Evolutionary conservation across 2,329 filamentous ascomycete species (phyloP).

Genomic region (Xylaria sp.): DNA sequence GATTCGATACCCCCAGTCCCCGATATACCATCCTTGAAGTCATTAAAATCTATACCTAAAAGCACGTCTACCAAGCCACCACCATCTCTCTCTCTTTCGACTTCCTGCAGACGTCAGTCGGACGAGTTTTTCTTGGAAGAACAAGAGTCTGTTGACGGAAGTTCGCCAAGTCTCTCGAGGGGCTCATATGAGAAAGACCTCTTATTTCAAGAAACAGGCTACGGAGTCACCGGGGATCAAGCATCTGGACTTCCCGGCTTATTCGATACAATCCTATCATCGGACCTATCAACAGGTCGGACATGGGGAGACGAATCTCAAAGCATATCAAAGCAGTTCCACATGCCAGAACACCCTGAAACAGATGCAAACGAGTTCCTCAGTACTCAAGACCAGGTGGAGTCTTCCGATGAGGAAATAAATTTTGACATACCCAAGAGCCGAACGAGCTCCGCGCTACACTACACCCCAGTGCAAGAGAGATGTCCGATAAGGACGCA

Average conservation of each 20-base stretch:
- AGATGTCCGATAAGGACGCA: slow-evolving; percentile 16
- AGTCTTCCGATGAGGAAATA: slow-evolving; percentile 43
- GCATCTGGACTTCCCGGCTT: slow-evolving; percentile 44
- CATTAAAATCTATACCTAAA: slow-evolving; percentile 12
- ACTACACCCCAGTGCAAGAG: slow-evolving; percentile 15
- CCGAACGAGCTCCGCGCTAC: slow-evolving; percentile 32
- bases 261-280: slow-evolving; percentile 35
- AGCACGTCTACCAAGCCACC: slow-evolving; percentile 16
- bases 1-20: slow-evolving; percentile 36
- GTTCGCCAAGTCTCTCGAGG: slow-evolving; percentile 34
- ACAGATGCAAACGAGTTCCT: slow-evolving; percentile 38
- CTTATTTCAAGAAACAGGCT: slow-evolving; percentile 44
- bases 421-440: slow-evolving; percentile 45
- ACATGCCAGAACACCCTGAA: slow-evolving; percentile 37
- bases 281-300: neutral
- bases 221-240: slow-evolving; percentile 41
- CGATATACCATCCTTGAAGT: slow-evolving; percentile 28
- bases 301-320: slow-evolving; percentile 11
- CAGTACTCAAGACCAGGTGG: slow-evolving; percentile 22
- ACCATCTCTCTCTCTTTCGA: slow-evolving; percentile 24
- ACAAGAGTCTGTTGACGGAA: slow-evolving; percentile 40
- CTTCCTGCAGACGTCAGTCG: slow-evolving; percentile 18
- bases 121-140: slow-evolving; percentile 43
- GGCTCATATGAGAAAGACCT: slow-evolving; percentile 47
- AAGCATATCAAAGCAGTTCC: slow-evolving; percentile 30